Conservation (phyloP, 1,284 basidiomycete species). For the Ustilago shanxiensis region DNA sequence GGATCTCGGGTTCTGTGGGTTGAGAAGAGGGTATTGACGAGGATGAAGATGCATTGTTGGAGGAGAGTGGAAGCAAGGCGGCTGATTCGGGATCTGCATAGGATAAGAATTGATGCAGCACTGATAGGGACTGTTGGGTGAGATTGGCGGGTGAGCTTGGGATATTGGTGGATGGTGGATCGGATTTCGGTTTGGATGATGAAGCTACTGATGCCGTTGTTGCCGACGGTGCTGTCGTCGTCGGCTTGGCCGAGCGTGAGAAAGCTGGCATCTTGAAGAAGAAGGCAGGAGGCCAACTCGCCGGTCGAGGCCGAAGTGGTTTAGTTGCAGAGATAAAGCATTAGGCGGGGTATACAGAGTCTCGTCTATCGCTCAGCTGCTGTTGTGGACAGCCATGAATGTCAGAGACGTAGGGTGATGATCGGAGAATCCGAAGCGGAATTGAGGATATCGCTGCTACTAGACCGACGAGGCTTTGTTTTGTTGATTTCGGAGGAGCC, state of each 20-base stretch:
- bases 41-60: slow-evolving; percentile 10
- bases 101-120: slow-evolving; percentile 48
- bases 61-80: slow-evolving; percentile 23
- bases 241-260: slow-evolving; percentile 21
- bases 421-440: background rate
- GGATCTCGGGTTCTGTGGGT: slow-evolving; percentile 31
- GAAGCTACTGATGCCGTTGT: slow-evolving; percentile 8
- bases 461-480: too few relatives aligned
- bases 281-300: background rate
- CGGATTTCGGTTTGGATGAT: background rate
- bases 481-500: too few relatives aligned
- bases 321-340: slow-evolving; percentile 8
- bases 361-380: background rate
- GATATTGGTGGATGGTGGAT: background rate
- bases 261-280: slow-evolving; percentile 22
- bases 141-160: slow-evolving; percentile 25
- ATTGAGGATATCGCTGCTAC: too few relatives aligned
- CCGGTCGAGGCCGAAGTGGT: background rate
- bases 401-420: too few relatives aligned
- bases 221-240: background rate
- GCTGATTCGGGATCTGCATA: slow-evolving; percentile 48
- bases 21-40: slow-evolving; percentile 23
- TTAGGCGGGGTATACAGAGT: background rate
- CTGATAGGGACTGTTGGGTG: slow-evolving; percentile 37
- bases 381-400: background rate